A percentile compares a stretch with the other conserved stretches of the same genome.
Conservation (phyloP, 495 filamentous ascomycete species). For the Cudoniella acicularis region DNA sequence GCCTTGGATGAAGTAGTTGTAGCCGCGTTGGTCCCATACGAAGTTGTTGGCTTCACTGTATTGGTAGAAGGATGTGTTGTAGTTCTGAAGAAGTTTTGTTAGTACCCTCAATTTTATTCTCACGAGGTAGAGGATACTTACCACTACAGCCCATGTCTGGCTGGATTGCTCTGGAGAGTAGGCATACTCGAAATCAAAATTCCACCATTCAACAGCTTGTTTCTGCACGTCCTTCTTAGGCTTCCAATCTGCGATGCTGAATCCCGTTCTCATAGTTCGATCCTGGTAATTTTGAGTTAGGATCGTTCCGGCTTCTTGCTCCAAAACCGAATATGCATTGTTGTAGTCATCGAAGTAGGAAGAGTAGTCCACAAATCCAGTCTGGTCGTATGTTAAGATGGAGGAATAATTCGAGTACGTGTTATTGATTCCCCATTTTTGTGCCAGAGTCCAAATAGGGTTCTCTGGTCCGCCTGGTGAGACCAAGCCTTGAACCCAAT, state of each 20-base stretch:
- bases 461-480: constrained; percentile 54
- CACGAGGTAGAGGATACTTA: neutral
- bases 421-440: constrained; percentile 61
- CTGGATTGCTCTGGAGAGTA: constrained; percentile 21
- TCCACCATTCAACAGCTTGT: constrained; percentile 60
- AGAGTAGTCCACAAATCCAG: constrained; percentile 47
- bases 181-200: constrained; percentile 52
- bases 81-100: constrained; percentile 5
- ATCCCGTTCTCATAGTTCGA: constrained; percentile 53
- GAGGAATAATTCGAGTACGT: constrained; percentile 59
- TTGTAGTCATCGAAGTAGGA: constrained; percentile 49
- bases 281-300: constrained; percentile 61
- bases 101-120: neutral
- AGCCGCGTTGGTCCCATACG: constrained; percentile 65
- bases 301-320: constrained; percentile 55
- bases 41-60: constrained; percentile 59
- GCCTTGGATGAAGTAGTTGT: constrained; percentile 53
- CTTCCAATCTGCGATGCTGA: constrained; percentile 62
- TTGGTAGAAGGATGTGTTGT: constrained; percentile 37
- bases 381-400: constrained; percentile 57
- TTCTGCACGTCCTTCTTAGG: constrained; percentile 54
- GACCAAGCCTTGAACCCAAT: constrained; percentile 72
- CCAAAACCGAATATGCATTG: constrained; percentile 43
- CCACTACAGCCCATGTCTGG: constrained; percentile 1
- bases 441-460: constrained; percentile 64